phyloP scores from a whole-genome alignment of 177 flowering plant genomes.

The Vitis hybrid region DNA sequence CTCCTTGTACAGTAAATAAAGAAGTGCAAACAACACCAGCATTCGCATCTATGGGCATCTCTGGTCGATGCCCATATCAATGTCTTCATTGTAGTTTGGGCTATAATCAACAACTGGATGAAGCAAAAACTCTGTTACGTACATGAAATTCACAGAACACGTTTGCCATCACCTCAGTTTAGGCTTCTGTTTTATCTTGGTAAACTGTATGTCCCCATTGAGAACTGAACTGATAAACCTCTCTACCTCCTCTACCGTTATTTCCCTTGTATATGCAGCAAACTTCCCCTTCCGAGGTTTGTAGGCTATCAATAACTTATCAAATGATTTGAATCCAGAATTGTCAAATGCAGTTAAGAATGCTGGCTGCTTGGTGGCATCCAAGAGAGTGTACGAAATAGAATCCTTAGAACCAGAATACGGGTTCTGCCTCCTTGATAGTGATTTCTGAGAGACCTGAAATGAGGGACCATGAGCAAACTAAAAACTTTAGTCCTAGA shows the following conservation, averaged over 20 bases:
- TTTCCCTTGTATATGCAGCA: conserved; percentile 43
- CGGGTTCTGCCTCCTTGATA: conserved; percentile 49
- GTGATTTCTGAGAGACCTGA: conserved; percentile 83
- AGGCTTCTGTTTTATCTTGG: conserved; percentile 63
- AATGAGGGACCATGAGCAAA: conserved; percentile 6
- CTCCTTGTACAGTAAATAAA: not conserved
- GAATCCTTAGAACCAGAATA: conserved; percentile 42
- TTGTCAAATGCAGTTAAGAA: conserved; percentile 67
- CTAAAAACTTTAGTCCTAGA: not conserved
- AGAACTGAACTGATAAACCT: conserved; percentile 64
- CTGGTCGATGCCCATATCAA: not conserved
- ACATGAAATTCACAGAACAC: not conserved
- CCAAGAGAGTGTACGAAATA: conserved; percentile 62
- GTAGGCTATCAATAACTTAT: conserved; percentile 65
- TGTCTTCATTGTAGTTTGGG: not conserved
- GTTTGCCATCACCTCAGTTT: conserved; percentile 30
- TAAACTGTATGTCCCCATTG: conserved; percentile 70
- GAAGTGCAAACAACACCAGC: not conserved
- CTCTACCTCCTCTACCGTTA: conserved; percentile 61
- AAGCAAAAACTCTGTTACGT: not conserved
- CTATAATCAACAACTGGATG: not conserved
- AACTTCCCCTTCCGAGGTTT: conserved; percentile 78
- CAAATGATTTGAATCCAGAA: conserved; percentile 62
- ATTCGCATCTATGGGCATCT: not conserved
- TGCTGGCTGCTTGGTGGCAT: conserved; percentile 59